phyloP scores from a whole-genome alignment of 768 basidiomycete genomes.

The Infundibulicybe gibba region DNA sequence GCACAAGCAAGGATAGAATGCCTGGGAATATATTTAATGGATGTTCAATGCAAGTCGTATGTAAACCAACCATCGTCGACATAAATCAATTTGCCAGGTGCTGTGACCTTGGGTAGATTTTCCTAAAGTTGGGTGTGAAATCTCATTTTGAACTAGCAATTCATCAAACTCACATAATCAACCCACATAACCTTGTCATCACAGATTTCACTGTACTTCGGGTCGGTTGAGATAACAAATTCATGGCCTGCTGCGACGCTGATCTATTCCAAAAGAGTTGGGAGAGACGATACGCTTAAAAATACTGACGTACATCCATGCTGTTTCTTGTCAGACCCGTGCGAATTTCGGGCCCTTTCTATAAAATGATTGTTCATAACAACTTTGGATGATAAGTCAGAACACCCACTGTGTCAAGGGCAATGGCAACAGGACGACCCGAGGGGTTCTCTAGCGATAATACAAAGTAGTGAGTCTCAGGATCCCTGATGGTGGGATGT shows the following conservation, averaged over 20 bases:
- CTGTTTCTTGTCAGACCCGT: conserved; percentile 89
- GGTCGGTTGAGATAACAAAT: conserved; percentile 85
- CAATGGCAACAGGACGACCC: conserved; percentile 95
- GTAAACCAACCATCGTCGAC: conserved; percentile 79
- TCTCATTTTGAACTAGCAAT: not conserved
- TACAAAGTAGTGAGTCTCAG: conserved; percentile 6
- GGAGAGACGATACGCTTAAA: not conserved
- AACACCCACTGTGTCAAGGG: conserved; percentile 85
- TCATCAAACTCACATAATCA: conserved; percentile 74
- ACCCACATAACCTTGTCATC: conserved; percentile 86
- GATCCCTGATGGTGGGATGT: conserved; percentile 1
- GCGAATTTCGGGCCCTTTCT: conserved; percentile 99
- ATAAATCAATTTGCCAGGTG: conserved; percentile 96
- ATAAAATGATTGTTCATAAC: conserved; percentile 9
- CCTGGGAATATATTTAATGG: conserved; percentile 30
- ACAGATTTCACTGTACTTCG: conserved; percentile 72
- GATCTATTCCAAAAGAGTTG: conserved; percentile 40
- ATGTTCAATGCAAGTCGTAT: not conserved
- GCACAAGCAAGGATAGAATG: conserved; percentile 90
- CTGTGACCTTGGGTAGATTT: conserved; percentile 94
- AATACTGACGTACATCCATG: conserved; percentile 65
- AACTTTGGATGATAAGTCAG: conserved; percentile 4
- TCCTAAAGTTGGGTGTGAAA: conserved; percentile 35
- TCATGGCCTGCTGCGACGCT: conserved; percentile 89
- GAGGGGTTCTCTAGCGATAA: conserved; percentile 51